phyloP scores from a whole-genome alignment of 495 filamentous ascomycete species.

The Xylaria flabelliformis region DNA sequence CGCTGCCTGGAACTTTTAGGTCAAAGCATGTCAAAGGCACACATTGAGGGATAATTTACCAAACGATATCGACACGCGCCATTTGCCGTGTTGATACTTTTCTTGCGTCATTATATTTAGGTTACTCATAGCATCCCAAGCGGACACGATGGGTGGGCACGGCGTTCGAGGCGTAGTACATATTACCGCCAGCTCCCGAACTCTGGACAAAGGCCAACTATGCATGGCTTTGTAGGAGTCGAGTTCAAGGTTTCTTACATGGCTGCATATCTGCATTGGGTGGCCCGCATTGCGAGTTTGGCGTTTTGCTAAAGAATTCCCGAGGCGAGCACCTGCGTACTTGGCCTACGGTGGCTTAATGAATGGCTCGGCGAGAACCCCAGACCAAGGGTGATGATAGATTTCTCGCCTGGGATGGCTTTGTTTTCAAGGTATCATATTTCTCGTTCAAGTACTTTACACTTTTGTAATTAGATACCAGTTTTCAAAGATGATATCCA shows the following conservation, averaged over 20 bases:
- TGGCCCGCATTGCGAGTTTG: conserved; percentile 34
- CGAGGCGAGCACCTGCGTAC: conserved; percentile 12
- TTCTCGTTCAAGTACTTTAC: conserved; percentile 14
- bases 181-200: conserved; percentile 25
- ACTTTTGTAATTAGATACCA: conserved; percentile 45
- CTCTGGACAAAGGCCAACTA: conserved; percentile 4
- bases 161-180: conserved; percentile 46
- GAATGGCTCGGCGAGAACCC: conserved; percentile 25
- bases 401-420: conserved; percentile 25
- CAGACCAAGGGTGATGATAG: conserved; percentile 16
- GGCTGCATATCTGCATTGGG: conserved; percentile 45
- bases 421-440: conserved; percentile 18
- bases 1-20: conserved; percentile 88
- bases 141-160: conserved; percentile 43
- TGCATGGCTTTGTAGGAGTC: conserved; percentile 29
- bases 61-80: background rate
- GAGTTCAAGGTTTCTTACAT: conserved; percentile 38
- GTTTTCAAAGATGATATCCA: conserved; percentile 41
- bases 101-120: conserved; percentile 39
- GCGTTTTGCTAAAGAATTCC: conserved; percentile 36
- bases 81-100: conserved; percentile 20
- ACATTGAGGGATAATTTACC: conserved; percentile 59
- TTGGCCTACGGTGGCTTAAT: conserved; percentile 26
- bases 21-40: conserved; percentile 58
- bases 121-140: conserved; percentile 49